Evolutionary conservation across 768 basidiomycete species (phyloP).

Genomic region (Boletus vinaceobasis): DNA sequence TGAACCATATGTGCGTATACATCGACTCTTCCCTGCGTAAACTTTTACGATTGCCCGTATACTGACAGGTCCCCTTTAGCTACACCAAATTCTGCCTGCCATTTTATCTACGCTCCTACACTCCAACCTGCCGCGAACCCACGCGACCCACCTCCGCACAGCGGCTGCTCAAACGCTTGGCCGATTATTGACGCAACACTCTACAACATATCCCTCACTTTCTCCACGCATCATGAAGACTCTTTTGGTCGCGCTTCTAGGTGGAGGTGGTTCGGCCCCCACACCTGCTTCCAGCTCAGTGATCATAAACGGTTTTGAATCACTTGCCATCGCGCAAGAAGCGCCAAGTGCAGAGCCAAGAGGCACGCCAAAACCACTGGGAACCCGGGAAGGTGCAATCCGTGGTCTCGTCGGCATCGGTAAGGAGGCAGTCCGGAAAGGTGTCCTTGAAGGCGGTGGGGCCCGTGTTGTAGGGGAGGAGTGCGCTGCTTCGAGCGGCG

Average conservation of each 20-base stretch:
- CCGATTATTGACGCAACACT: constrained; percentile 74
- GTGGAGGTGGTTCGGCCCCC: constrained; percentile 16
- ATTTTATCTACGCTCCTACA: constrained; percentile 90
- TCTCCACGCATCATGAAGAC: constrained; percentile 93
- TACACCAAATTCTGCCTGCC: constrained; percentile 94
- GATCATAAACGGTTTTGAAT: constrained; percentile 27
- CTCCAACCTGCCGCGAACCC: constrained; percentile 70
- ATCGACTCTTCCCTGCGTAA: neutral
- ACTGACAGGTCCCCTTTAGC: constrained; percentile 40
- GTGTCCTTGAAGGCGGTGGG: constrained; percentile 77
- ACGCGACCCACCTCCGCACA: constrained; percentile 67
- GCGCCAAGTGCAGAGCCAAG: constrained; percentile 40
- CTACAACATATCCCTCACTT: constrained; percentile 85
- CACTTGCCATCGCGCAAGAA: constrained; percentile 20
- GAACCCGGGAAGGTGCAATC: constrained; percentile 87
- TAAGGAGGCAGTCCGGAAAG: constrained; percentile 80
- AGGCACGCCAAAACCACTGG: constrained; percentile 55
- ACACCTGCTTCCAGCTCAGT: constrained; percentile 10
- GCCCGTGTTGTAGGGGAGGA: constrained; percentile 72
- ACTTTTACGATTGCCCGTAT: neutral
- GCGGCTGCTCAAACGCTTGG: constrained; percentile 83
- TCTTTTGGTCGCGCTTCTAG: constrained; percentile 77
- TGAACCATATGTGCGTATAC: constrained; percentile 86
- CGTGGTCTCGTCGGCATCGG: constrained; percentile 83
- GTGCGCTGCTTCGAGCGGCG: constrained; percentile 34